These are phyloP conservation scores for Boechera retrofracta DNA, from an alignment of 345 rosid genomes.

Conservation along the genomic window DNA sequence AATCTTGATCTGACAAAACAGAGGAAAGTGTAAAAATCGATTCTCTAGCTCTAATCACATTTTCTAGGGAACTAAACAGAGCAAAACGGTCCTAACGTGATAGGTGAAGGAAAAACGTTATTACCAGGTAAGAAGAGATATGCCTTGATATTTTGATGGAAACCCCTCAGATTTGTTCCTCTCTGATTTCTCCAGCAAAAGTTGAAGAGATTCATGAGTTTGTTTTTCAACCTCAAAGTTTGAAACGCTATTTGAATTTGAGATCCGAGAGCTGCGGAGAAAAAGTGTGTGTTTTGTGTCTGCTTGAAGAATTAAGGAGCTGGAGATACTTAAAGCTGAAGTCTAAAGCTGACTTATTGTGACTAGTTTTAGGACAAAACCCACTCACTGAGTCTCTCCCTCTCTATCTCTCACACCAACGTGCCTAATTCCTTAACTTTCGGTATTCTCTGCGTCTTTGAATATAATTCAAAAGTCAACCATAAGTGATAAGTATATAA, in stretches of 20 bases:
- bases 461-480: constrained; percentile 27
- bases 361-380: constrained; percentile 36
- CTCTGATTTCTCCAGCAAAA: constrained; percentile 33
- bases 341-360: constrained; percentile 30
- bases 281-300: constrained; percentile 33
- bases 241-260: constrained; percentile 22
- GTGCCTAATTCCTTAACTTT: constrained; percentile 41
- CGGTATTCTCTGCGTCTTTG: constrained; percentile 8
- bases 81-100: neutral
- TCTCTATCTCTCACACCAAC: constrained; percentile 6
- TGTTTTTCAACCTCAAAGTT: constrained; percentile 8
- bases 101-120: neutral
- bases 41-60: constrained; percentile 3
- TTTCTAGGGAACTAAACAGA: constrained; percentile 3
- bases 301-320: constrained; percentile 38
- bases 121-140: constrained; percentile 36
- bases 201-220: constrained; percentile 33
- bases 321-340: constrained; percentile 39
- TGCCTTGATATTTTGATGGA: constrained; percentile 27
- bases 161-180: constrained; percentile 14
- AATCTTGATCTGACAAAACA: constrained; percentile 31
- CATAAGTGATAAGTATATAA: neutral
- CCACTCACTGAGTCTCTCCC: constrained; percentile 28
- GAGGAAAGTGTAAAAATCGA: neutral
- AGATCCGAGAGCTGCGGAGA: constrained; percentile 46